phyloP scores from a whole-genome alignment of 2,329 filamentous ascomycete genomes.

The Apiospora marii region DNA sequence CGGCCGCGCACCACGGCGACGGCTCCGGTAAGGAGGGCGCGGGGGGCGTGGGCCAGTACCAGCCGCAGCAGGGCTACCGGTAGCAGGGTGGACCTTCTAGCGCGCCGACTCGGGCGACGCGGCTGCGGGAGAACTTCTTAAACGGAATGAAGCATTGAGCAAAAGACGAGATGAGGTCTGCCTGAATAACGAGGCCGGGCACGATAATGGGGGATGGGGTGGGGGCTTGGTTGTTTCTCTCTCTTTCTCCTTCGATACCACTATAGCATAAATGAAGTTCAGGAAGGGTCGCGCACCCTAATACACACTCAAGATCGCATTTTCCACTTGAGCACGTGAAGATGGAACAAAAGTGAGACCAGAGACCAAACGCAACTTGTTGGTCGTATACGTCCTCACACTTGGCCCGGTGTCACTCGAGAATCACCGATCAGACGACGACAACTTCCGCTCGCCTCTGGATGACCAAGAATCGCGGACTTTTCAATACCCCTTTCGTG shows the following conservation, averaged over 20 bases:
- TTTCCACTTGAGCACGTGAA: too few species aligned
- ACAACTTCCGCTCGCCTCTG: too few species aligned
- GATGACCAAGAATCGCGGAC: too few species aligned
- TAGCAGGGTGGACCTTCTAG: not conserved
- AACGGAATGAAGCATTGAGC: not conserved
- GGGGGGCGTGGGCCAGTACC: not conserved
- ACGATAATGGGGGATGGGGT: not conserved
- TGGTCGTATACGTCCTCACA: too few species aligned
- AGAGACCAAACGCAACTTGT: too few species aligned
- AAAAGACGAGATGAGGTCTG: not conserved
- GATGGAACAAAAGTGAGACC: too few species aligned
- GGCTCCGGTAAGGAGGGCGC: slow-evolving; percentile 20
- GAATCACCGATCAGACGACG: too few species aligned
- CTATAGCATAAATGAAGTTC: not conserved
- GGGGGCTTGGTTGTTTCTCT: not conserved
- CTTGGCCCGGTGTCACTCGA: too few species aligned
- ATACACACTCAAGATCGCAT: not conserved
- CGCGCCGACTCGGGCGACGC: not conserved
- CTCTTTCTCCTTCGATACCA: not conserved
- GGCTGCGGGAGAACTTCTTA: not conserved
- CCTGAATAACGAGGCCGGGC: not conserved
- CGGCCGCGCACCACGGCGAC: not conserved
- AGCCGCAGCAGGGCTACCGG: not conserved
- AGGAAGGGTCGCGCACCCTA: not conserved
- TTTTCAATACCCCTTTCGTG: too few species aligned